Percentiles rank a stretch among this genome's conserved stretches.
Evolutionary conservation across 208 protist species (phyloP).

Genomic region (Acanthamoeba lenticulata): DNA sequence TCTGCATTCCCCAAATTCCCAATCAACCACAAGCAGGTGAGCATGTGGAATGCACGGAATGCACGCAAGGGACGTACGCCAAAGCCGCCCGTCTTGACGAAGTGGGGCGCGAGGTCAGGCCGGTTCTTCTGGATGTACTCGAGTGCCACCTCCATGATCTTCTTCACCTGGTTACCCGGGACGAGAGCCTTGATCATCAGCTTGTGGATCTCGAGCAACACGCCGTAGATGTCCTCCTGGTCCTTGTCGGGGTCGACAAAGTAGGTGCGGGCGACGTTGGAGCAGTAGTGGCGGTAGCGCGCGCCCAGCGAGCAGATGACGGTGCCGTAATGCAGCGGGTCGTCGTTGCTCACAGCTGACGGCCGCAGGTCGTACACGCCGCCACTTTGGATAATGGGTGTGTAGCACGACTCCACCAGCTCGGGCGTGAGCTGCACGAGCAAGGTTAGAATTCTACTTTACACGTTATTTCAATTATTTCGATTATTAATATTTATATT

Average conservation of each 20-base stretch:
- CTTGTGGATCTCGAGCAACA: constrained; percentile 73
- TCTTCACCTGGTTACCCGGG: constrained; percentile 62
- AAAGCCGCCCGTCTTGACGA: constrained; percentile 74
- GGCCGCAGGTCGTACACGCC: constrained; percentile 82
- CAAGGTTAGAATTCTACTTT: too few relatives aligned
- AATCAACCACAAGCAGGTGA: constrained; percentile 51
- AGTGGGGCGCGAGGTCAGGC: constrained; percentile 64
- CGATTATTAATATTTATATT: not conserved
- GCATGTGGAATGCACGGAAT: not conserved
- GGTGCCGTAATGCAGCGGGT: constrained; percentile 80
- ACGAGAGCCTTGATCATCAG: constrained; percentile 70
- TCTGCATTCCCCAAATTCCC: constrained; percentile 64
- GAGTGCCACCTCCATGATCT: constrained; percentile 67
- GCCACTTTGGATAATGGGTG: constrained; percentile 87
- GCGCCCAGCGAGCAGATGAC: constrained; percentile 83
- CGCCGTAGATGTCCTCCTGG: constrained; percentile 76
- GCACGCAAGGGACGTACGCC: constrained; percentile 67
- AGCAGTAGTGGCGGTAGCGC: constrained; percentile 86
- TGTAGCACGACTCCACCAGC: constrained; percentile 55
- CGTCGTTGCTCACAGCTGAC: constrained; percentile 72
- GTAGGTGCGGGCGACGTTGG: constrained; percentile 87
- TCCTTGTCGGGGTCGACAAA: constrained; percentile 83
- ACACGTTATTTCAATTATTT: too few relatives aligned
- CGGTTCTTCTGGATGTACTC: constrained; percentile 69
- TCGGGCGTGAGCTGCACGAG: constrained; percentile 27